phyloP scores from a whole-genome alignment of 768 basidiomycete genomes.

The Suillus placidus region DNA sequence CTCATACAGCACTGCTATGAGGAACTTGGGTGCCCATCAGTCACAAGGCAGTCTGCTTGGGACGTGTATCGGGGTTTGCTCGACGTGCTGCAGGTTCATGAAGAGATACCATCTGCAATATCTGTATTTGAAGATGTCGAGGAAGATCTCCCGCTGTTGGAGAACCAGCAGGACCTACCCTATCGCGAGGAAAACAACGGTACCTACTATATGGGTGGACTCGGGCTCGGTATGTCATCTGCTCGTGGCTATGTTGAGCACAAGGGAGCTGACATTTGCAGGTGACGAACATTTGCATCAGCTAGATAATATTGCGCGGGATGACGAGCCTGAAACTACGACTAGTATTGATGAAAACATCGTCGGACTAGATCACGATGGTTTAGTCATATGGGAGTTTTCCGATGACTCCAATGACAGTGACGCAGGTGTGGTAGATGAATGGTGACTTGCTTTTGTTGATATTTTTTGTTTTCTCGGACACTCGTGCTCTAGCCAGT shows the following conservation, averaged over 20 bases:
- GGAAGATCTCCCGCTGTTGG: neutral
- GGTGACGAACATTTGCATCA: neutral
- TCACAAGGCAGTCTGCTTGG: constrained; percentile 13
- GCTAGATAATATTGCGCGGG: neutral
- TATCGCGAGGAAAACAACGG: neutral
- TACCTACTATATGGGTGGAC: neutral
- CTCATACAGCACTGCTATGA: constrained; percentile 22
- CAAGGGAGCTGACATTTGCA: neutral
- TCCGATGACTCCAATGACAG: neutral
- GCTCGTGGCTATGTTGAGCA: no score
- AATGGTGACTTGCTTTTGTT: neutral
- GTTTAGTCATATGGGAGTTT: neutral
- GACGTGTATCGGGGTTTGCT: no score
- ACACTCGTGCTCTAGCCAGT: no score
- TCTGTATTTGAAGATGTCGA: neutral
- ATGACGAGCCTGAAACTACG: neutral
- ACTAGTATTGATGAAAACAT: neutral
- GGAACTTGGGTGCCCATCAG: constrained; percentile 23
- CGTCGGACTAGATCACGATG: neutral
- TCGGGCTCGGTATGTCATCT: neutral
- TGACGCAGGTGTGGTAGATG: neutral
- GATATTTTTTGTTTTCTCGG: no score
- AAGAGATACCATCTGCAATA: constrained; percentile 21
- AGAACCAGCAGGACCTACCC: neutral
- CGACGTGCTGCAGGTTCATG: no score